Conservation (phyloP, 2,329 filamentous ascomycete genomes). For the Xylaria sp. region DNA sequence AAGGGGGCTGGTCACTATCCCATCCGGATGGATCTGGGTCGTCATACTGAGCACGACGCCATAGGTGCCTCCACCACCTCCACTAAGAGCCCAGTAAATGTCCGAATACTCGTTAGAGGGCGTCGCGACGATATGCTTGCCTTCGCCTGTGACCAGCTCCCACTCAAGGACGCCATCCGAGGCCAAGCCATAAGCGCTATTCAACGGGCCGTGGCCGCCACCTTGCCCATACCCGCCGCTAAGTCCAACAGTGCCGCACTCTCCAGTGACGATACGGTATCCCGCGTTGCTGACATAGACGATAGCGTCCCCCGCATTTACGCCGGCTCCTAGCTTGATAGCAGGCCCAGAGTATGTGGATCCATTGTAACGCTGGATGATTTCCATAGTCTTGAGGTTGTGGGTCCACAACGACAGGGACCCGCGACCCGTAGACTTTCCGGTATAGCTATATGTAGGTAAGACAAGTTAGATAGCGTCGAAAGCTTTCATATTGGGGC, state of each 20-base stretch:
- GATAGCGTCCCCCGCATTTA: conserved; percentile 21
- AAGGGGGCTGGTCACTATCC: conserved; percentile 5
- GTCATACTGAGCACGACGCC: conserved; percentile 67
- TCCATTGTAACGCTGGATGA: conserved; percentile 40
- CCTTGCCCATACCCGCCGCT: conserved; percentile 50
- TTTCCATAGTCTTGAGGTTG: conserved; percentile 55
- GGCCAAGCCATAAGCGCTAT: conserved; percentile 63
- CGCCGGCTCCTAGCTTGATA: conserved; percentile 32
- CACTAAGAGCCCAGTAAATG: conserved; percentile 71
- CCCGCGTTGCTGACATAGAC: conserved; percentile 18
- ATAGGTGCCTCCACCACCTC: conserved; percentile 69
- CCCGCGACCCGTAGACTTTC: conserved; percentile 64
- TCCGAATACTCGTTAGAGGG: conserved; percentile 60
- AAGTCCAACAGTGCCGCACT: conserved; percentile 29
- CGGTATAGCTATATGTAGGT: conserved; percentile 49
- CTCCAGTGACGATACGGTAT: conserved; percentile 20
- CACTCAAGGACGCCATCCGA: conserved; percentile 68
- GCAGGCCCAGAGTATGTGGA: conserved; percentile 54
- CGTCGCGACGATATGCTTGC: conserved; percentile 60
- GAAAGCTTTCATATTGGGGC: not conserved
- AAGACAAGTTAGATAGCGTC: not conserved
- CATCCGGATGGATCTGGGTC: conserved; percentile 60
- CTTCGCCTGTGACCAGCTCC: conserved; percentile 64
- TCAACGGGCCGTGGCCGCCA: conserved; percentile 67
- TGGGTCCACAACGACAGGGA: conserved; percentile 61